phyloP scores from a whole-genome alignment of 2,329 filamentous ascomycete genomes.

The Fusarium sp. region DNA sequence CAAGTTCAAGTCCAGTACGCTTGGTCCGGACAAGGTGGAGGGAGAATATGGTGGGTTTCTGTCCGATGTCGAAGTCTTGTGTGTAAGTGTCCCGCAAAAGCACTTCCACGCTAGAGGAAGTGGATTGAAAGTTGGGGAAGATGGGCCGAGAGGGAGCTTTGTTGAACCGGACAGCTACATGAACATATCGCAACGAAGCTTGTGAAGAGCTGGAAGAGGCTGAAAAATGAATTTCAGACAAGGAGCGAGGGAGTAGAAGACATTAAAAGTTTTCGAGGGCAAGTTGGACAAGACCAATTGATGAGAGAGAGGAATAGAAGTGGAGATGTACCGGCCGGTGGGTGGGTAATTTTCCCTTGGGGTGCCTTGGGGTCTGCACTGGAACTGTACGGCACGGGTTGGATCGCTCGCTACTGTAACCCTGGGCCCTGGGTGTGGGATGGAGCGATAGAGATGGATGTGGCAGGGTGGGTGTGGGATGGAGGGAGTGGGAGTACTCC shows the following conservation, averaged over 20 bases:
- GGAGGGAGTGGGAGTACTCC: conserved; percentile 34
- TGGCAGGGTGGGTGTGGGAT: conserved; percentile 26
- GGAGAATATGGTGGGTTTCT: conserved; percentile 35
- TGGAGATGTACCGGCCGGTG: conserved; percentile 48
- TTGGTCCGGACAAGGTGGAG: conserved; percentile 22
- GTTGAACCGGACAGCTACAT: conserved; percentile 44
- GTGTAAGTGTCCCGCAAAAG: conserved; percentile 41
- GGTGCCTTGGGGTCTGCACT: conserved; percentile 46
- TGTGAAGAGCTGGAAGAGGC: conserved; percentile 46
- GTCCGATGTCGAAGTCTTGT: conserved; percentile 38
- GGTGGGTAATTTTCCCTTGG: conserved; percentile 49
- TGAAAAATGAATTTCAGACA: conserved; percentile 38
- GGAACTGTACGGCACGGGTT: conserved; percentile 39
- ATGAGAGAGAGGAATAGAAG: conserved; percentile 47
- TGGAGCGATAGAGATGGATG: conserved; percentile 10
- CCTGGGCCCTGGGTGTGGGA: conserved; percentile 32
- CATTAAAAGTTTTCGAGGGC: conserved; percentile 51
- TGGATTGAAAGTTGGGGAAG: conserved; percentile 41
- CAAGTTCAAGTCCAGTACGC: conserved; percentile 26
- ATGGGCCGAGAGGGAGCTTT: conserved; percentile 42
- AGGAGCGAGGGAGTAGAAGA: conserved; percentile 35
- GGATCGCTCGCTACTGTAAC: conserved; percentile 43
- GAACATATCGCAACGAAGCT: conserved; percentile 48
- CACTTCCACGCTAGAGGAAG: conserved; percentile 42
- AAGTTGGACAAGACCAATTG: conserved; percentile 51